Conservation (phyloP, 2,329 filamentous ascomycete species). For the Hypoxylon sp. region DNA sequence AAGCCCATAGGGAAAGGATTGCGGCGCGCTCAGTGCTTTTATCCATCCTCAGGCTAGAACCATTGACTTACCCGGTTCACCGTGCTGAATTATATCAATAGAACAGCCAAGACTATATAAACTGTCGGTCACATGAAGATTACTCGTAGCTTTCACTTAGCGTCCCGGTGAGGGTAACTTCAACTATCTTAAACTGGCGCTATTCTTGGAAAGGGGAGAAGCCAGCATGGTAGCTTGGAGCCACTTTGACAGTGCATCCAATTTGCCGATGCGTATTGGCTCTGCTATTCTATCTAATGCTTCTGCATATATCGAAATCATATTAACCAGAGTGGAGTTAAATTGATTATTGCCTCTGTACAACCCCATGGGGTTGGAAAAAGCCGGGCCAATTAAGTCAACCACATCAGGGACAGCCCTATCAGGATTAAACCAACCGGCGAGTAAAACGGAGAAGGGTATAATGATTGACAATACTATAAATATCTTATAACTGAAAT, state of each 20-base stretch:
- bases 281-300: conserved; percentile 10
- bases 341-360: conserved; percentile 30
- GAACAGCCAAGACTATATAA: conserved; percentile 1
- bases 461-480: no score
- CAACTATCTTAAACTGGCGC: not conserved
- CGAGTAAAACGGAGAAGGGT: no score
- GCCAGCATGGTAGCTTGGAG: not conserved
- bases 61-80: not conserved
- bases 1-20: conserved; percentile 11
- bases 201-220: conserved; percentile 3
- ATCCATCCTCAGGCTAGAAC: conserved; percentile 22
- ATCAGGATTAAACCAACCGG: not conserved
- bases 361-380: conserved; percentile 24
- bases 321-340: conserved; percentile 41
- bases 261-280: conserved; percentile 18
- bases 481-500: no score
- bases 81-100: conserved; percentile 10
- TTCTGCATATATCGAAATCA: conserved; percentile 17
- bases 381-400: conserved; percentile 36
- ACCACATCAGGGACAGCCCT: no score
- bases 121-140: conserved; percentile 13
- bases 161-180: not conserved
- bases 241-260: not conserved
- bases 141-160: conserved; percentile 6
- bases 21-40: conserved; percentile 24